Base-by-base conservation (phyloP, 1,139 yeast species). In the Ogataea hybrid region DNA sequence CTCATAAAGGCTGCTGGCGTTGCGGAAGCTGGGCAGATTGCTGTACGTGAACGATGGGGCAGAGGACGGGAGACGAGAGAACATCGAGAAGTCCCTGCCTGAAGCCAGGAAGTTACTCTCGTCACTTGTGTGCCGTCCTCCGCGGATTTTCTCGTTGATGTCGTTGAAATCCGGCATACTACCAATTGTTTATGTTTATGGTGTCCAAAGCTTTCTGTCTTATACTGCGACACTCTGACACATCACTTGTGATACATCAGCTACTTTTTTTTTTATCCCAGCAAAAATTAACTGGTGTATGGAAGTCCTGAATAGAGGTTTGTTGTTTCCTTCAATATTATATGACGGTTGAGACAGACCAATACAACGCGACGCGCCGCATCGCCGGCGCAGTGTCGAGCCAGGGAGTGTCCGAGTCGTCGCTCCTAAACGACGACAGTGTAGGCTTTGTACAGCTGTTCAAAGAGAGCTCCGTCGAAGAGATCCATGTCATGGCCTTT, bases 11-110 rank as follows among this genome's bases (percentile, higher is more conserved):
- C 45, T 40, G 38, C 32, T 41, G 5, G 42, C 35, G 31, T 44
- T 48, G 18, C 43, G 22, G 32, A 51, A 51, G 17, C 43, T 43
- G 3, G 54, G 54, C 10, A 49, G 35, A 18, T 49, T 49, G 40
- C 37, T 40, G 35, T 51, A 51, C 3, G 43, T 40, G 32, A 38
- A 33, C 18, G 47, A 32, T n/a, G 45, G 41, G 10, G 43, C 43
- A 12, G 49, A 35, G 6, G 44, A 42, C 20, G 40, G 38, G 8
- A 28, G 37, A 10, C 48, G 43, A 10, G 46, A 38, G 23, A 41
- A 39, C 35, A 46, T 31, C 5, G 52, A 44, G 18, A 35, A 25
- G 37, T 37, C 33, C 36, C 44, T 25, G 35, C 22, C 15, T 16
- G 40, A 28, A 27, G 31, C 25, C 14, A 32, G 34, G 20, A 29